phyloP scores from a whole-genome alignment of 495 filamentous ascomycete genomes.

The Penicillium subrubescens region DNA sequence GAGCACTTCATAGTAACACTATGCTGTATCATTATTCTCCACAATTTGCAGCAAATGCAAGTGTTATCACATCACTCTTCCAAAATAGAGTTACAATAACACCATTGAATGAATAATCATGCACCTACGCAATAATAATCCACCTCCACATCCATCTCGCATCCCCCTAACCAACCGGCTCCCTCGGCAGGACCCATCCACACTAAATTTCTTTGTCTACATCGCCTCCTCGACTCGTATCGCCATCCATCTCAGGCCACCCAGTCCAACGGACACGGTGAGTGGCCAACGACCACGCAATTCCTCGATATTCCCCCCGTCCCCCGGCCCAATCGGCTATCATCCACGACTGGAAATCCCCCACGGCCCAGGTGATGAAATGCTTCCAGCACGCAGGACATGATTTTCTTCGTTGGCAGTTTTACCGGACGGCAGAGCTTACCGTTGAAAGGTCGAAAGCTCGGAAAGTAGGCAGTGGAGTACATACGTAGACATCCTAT shows the following conservation, averaged over 20 bases:
- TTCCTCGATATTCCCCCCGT: background rate
- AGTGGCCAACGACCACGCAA: background rate
- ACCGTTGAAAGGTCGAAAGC: background rate
- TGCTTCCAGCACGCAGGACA: background rate
- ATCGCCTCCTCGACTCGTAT: background rate
- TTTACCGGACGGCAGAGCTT: background rate
- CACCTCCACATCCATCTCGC: background rate
- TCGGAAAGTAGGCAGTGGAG: background rate
- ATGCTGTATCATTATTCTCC: background rate
- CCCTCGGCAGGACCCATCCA: background rate
- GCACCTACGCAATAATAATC: background rate
- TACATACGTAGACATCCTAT: background rate
- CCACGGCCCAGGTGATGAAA: background rate
- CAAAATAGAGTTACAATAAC: background rate
- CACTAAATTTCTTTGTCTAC: background rate
- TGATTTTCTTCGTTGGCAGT: background rate
- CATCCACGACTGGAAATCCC: background rate
- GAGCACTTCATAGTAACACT: too few species aligned
- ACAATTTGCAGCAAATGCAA: background rate
- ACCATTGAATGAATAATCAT: background rate
- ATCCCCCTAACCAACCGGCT: background rate
- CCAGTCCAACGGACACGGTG: background rate
- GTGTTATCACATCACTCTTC: background rate
- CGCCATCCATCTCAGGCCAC: conserved; percentile 1
- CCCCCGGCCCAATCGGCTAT: background rate